A percentile compares a stretch with the other conserved stretches of the same genome.
Conservation (phyloP, 176 grass and related monocot genomes). For the Canna indica region DNA sequence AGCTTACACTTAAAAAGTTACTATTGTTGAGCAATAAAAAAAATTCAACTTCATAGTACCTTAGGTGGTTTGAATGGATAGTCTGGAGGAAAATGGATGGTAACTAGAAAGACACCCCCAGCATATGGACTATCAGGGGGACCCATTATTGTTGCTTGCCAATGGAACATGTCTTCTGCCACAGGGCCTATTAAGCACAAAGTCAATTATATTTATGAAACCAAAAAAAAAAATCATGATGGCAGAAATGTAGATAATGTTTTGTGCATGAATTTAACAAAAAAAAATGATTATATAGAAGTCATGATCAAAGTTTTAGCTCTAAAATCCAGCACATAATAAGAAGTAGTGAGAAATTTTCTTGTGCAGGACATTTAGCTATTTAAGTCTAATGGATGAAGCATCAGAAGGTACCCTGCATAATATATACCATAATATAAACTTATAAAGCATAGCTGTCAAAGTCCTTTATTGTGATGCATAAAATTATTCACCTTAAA, state of each 20-base stretch:
- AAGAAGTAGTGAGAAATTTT: background rate
- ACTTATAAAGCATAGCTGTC: background rate
- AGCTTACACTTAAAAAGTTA: background rate
- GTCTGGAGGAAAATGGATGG: conserved; percentile 14
- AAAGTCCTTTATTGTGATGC: background rate
- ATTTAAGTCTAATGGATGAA: background rate
- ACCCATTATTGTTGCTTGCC: conserved; percentile 13
- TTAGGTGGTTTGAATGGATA: conserved; percentile 15
- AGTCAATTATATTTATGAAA: background rate
- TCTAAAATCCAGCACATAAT: background rate
- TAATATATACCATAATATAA: background rate
- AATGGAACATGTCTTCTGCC: conserved; percentile 11
- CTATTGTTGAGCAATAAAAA: no score
- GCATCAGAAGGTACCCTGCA: background rate
- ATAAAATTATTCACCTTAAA: background rate
- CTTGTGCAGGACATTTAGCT: background rate
- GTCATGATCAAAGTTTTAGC: background rate
- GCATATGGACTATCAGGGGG: conserved; percentile 9
- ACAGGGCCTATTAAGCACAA: conserved; percentile 12
- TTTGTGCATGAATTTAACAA: background rate
- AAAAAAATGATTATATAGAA: background rate
- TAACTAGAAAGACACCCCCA: conserved; percentile 12
- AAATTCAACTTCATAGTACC: background rate
- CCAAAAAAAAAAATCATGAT: background rate
- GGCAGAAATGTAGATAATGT: background rate